Evolutionary conservation across 1,284 basidiomycete species (phyloP), one percentile per base, ranked within the genome.

Genomic region (Cutaneotrichosporon cutaneum): DNA sequence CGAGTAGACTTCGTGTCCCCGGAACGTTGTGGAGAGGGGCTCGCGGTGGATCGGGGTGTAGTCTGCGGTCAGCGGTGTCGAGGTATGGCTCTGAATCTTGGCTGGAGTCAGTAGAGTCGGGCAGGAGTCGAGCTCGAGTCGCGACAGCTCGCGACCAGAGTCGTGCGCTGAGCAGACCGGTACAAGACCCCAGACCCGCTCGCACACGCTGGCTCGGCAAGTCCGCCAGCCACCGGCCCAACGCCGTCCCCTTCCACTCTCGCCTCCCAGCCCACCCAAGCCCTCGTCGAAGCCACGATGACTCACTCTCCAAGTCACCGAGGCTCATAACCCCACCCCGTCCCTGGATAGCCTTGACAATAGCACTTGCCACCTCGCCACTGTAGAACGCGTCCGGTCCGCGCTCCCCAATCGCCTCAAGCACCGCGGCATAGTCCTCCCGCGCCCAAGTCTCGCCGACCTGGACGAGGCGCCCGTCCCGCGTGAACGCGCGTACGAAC

Each of bases 261-360:
- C n/a, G n/a, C n/a, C n/a, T n/a, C n/a, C n/a, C n/a, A n/a, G n/a
- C n/a, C n/a, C n/a, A n/a, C n/a, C n/a, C n/a, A n/a, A n/a, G 22
- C 9, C 18, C 2, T 5, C 24, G 21, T n/a, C n/a, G n/a, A n/a
- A n/a, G n/a, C n/a, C n/a, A n/a, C 10, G 30, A 30, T 42, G 32
- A 18, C 14, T 50, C 27, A 74, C 70, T 53, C 30, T 59, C 55
- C 13, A 76, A 44, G 59, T 79, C 77, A 4, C 73, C 68, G 11
- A 76, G 30, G 8, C 64, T 72, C 71, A 79, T 70, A 44, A 75
- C 48, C 0, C 77, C 77, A 1, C 74, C 76, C 26, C 59, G 18
- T n/a, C 59, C 68, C 39, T 56, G 39, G 0, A 78, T 70, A 1
- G 65, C 62, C 5, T 64, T 50, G 11, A 75, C 71, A 21, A 76